Percentiles rank a stretch among this genome's conserved stretches.
These are phyloP conservation scores for Penicillium sclerotigenum DNA, from an alignment of 2,329 filamentous ascomycete species.

Conservation along the genomic window DNA sequence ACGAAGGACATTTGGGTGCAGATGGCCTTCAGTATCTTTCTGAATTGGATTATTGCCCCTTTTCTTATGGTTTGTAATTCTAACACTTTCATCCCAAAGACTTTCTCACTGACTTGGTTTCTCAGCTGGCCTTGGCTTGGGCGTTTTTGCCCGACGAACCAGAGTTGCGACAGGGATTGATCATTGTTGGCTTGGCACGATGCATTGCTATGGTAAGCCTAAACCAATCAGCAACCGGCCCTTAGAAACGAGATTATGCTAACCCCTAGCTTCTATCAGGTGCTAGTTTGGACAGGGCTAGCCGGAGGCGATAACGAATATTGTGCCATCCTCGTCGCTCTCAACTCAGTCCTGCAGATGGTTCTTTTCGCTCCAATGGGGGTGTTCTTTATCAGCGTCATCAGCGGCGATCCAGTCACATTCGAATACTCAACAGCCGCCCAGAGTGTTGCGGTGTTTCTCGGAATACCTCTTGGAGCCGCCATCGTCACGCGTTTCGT, in stretches of 20 bases:
- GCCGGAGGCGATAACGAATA: slow-evolving; percentile 77
- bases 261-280: slow-evolving; percentile 31
- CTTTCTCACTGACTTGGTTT: background rate
- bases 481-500: slow-evolving; percentile 71
- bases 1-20: slow-evolving; percentile 70
- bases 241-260: background rate
- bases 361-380: slow-evolving; percentile 68
- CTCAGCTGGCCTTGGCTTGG: slow-evolving; percentile 46
- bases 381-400: slow-evolving; percentile 67
- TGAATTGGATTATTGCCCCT: slow-evolving; percentile 84
- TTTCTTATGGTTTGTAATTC: slow-evolving; percentile 67
- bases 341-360: slow-evolving; percentile 74
- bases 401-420: slow-evolving; percentile 51
- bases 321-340: slow-evolving; percentile 73
- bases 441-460: slow-evolving; percentile 76
- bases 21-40: slow-evolving; percentile 68
- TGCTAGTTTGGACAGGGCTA: slow-evolving; percentile 73
- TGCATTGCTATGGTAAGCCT: slow-evolving; percentile 81
- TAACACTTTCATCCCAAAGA: fast-evolving
- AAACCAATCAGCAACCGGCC: no score
- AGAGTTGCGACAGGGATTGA: slow-evolving; percentile 61
- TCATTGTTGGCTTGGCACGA: slow-evolving; percentile 77
- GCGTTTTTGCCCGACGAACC: slow-evolving; percentile 53
- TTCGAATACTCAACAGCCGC: slow-evolving; percentile 67
- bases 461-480: slow-evolving; percentile 77